Conservation (phyloP, 108 stramenopile species). For the Cyclotella choctawhatcheeana region DNA sequence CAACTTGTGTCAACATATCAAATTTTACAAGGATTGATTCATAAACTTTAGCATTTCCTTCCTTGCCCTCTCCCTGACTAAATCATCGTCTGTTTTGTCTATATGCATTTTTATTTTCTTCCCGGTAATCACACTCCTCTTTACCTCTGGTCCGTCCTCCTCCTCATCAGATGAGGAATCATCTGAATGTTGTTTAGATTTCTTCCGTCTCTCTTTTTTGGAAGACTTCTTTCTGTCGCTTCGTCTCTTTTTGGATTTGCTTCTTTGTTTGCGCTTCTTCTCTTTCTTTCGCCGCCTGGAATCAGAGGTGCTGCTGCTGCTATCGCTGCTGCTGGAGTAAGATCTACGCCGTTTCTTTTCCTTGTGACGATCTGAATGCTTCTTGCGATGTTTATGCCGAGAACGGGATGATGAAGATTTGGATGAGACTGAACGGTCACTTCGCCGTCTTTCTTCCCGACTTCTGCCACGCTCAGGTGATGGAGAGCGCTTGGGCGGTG, state of each 20-base stretch:
- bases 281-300: slow-evolving; percentile 17
- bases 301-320: slow-evolving; percentile 6
- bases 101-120: slow-evolving; percentile 86
- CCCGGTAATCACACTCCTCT: slow-evolving; percentile 79
- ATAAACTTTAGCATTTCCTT: slow-evolving; percentile 82
- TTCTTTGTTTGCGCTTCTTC: slow-evolving; percentile 27
- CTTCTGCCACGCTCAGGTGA: slow-evolving; percentile 18
- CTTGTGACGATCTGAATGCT: slow-evolving; percentile 15
- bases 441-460: slow-evolving; percentile 6
- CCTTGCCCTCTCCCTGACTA: slow-evolving; percentile 75
- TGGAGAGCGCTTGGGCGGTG: not conserved
- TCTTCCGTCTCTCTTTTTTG: slow-evolving; percentile 17
- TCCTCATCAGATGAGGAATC: slow-evolving; percentile 19
- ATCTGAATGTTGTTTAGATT: slow-evolving; percentile 27
- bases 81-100: slow-evolving; percentile 82
- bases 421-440: slow-evolving; percentile 14
- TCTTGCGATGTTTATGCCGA: slow-evolving; percentile 10
- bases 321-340: slow-evolving; percentile 8
- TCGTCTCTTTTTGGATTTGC: slow-evolving; percentile 21
- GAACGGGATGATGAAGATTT: not conserved
- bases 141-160: slow-evolving; percentile 53
- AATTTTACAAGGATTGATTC: slow-evolving; percentile 66
- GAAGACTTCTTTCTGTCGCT: slow-evolving; percentile 17
- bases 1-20: not conserved
- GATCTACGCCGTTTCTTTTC: slow-evolving; percentile 7